Base-by-base conservation (phyloP, 352 stramenopile genomes). In the Phytophthora fragariae region DNA sequence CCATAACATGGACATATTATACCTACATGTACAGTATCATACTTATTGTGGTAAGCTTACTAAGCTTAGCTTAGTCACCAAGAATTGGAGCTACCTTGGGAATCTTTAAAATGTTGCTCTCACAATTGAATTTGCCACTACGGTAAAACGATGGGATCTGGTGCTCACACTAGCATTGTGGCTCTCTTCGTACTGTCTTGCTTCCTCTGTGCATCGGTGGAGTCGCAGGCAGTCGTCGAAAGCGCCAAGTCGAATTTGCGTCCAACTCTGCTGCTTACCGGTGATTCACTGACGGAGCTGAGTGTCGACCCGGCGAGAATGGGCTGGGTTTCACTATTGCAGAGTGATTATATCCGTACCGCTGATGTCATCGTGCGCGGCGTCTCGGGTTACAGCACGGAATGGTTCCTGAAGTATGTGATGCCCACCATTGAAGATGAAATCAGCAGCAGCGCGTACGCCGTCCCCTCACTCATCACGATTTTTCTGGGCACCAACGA, bases 401-500 rank as follows among this genome's bases (percentile, higher is more conserved):
- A 79, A 57, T 84, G 74, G 73, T 80, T 77, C 44, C 19, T 88
- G 9, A 44, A 81, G 24, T 53, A 76, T 12, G 80, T 67, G 27
- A 63, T 90, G n/a, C 76, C 78, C 1, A 47, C 62, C 0, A 31
- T 86, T 6, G 47, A 68, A 10, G 35, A 72, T 0, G 83, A 92
- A 52, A 73, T 89, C 62, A 27, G 10, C 19, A 41, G 8, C 19
- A 62, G 70, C 2, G 14, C 9, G 46, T 68, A 68, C 39, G 52
- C 56, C 9, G 46, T 65, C 52, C 77, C 81, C 5, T 59, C 66
- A 1, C 55, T 91, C 6, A 67, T 89, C 14, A 86, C 80, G 12
- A 27, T 92, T 31, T 91, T 75, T 74, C 65, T 92, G 19, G 83
- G 83, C 15, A 74, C 80, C 35, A 91, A 92, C 66, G 83, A 91